Conservation (phyloP, 2,329 filamentous ascomycete species). For the Fusarium sp. region DNA sequence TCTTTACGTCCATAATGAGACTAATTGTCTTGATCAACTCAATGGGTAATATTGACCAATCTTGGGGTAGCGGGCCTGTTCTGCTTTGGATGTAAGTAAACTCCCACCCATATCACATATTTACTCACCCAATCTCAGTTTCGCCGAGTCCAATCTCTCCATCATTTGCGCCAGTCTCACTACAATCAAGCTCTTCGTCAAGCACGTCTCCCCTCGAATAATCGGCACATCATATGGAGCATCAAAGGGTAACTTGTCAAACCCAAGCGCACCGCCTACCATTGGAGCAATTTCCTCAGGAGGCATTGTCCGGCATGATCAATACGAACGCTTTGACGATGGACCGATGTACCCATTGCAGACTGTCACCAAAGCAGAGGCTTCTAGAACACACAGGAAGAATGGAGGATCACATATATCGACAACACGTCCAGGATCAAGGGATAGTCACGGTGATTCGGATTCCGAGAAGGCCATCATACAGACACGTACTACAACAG, state of each 20-base stretch:
- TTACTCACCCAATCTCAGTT: background rate
- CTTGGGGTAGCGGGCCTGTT: conserved; percentile 25
- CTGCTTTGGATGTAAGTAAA: conserved; percentile 33
- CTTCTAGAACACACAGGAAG: background rate
- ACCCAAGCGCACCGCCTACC: conserved; percentile 26
- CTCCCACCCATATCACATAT: rapidly evolving
- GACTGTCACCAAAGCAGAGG: conserved; percentile 16
- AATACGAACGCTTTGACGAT: conserved; percentile 22
- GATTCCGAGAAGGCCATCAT: conserved; percentile 28
- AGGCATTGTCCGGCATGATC: conserved; percentile 5
- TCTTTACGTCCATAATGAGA: conserved; percentile 35
- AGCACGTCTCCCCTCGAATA: conserved; percentile 28
- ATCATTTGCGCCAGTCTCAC: conserved; percentile 31
- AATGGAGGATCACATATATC: background rate
- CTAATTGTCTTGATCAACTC: conserved; percentile 23
- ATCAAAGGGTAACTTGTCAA: conserved; percentile 16
- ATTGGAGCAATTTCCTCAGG: conserved; percentile 15
- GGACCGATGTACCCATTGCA: conserved; percentile 19
- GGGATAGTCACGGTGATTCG: conserved; percentile 15
- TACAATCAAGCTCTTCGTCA: conserved; percentile 32
- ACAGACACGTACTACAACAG: conserved; percentile 18
- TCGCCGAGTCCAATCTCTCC: conserved; percentile 35
- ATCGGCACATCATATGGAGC: conserved; percentile 7
- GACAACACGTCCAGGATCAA: background rate
- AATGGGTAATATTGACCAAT: conserved; percentile 16